Evolutionary conservation across 2,329 filamentous ascomycete genomes (phyloP), one percentile per base, ranked within the genome.

Genomic region (Elsinoe fawcettii): DNA sequence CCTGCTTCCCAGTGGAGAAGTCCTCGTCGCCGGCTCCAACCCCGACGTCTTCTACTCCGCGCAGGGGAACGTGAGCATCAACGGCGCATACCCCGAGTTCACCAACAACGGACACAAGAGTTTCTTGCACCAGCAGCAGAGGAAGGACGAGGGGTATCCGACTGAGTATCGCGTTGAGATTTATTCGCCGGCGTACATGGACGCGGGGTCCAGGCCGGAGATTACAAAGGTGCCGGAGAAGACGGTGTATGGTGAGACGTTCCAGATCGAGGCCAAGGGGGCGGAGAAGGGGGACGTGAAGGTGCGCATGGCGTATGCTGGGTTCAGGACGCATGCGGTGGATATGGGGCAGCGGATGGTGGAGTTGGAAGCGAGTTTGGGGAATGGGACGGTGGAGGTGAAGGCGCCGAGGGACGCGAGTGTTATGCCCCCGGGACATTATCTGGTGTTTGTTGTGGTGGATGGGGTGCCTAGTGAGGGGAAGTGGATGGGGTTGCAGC

Each of bases 91-190:
- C 71, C 0, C 63, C 72, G 51, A 67, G 77, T 60, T 77, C 75
- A 11, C 12, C 4, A 57, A 51, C 34, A 57, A 57, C 14, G 55
- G 55, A 63, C 41, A 76, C 73, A 9, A 66, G 66, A 34, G 14
- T 39, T 37, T 56, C 64, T 61, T 61, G 30, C 59, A 51, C 32
- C 32, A 55, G 32, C 44, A 54, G 30, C 37, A 55, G 20, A 6
- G 18, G 27, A 34, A 25, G n/a, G 41, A 55, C n/a, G 39, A 16
- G 8, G 51, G 16, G 14, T 83, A 73, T 64, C 72, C 76, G 6
- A 83, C 80, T 1, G 81, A 85, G 60, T 84, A 82, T 71, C 76
- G 81, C 27, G 79, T 82, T 41, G 82, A 84, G 66, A 78, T 77
- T 59, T 84, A 80, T 66, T 78, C 77, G 25, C 82, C 81, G 43